Evolutionary conservation across 768 basidiomycete genomes (phyloP), one percentile per base, ranked within the genome.

Genomic region (Kwoniella sp.): DNA sequence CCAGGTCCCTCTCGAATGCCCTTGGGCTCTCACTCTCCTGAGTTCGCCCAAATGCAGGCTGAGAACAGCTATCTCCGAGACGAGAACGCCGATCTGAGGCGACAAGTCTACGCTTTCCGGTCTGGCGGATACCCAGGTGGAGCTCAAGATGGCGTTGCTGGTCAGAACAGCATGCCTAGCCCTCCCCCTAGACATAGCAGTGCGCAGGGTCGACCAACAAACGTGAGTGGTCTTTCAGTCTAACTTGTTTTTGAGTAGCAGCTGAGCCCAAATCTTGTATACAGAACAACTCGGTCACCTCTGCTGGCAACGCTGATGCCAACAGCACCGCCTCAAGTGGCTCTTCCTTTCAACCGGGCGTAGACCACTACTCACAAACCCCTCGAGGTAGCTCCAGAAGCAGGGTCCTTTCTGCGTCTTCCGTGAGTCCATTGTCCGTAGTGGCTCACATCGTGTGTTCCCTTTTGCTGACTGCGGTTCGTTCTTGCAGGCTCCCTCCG

Each of bases 41-140:
- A 73, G 34, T 63, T 54, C 47, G 61, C 54, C 12, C 65, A 64
- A 23, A 37, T 75, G 11, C 67, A 73, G 30, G 69, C 69, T 7
- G 73, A 77, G 50, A 77, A 77, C 63, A 53, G 63, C 4, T 75
- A 73, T 41, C 70, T 77, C 1, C 66, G 76, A 37, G 74, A 79
- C 26, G 78, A 79, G 55, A 76, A 76, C 31, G 65, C 71, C 25
- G 73, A 73, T 54, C 63, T 77, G 5, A 55, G 75, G 20, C 26
- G 73, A 29, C 71, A 74, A 55, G 38, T 77, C 12, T 73, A 73
- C 54, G 48, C 63, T 5, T 41, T 59, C 12, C 30, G 63, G 45
- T 53, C 48, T 48, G 51, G 52, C 29, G 51, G 41, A 26, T 53
- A 61, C 26, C 52, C 60, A 12, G 55, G 45, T 13, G 63, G 48